phyloP scores from a whole-genome alignment of 345 rosid genomes.

The Eucalyptus erythrocorys region DNA sequence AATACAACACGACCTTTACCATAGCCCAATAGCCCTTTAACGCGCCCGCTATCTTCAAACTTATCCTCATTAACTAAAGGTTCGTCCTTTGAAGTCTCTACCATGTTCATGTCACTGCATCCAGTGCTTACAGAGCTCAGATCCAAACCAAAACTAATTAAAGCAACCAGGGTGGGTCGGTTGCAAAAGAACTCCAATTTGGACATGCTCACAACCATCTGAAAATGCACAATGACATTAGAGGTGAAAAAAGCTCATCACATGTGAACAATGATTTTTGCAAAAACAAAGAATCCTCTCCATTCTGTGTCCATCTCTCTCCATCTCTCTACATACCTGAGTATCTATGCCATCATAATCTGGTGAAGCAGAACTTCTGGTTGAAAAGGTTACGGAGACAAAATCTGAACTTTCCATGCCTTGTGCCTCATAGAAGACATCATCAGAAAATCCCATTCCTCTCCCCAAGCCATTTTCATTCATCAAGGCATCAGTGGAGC shows the following conservation, averaged over 20 bases:
- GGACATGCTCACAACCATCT: conserved; percentile 98
- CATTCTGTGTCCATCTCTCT: neutral
- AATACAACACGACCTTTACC: conserved; percentile 95
- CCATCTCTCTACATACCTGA: conserved; percentile 40
- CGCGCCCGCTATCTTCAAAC: conserved; percentile 53
- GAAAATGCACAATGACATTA: conserved; percentile 24
- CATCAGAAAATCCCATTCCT: conserved; percentile 45
- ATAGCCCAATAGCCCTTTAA: conserved; percentile 87
- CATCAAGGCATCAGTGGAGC: conserved; percentile 33
- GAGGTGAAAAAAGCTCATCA: conserved; percentile 5
- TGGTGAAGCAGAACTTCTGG: conserved; percentile 61
- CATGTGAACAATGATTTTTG: neutral
- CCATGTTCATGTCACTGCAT: conserved; percentile 13
- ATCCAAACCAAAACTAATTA: conserved; percentile 89
- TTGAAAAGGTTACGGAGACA: conserved; percentile 74
- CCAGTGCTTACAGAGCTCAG: conserved; percentile 29
- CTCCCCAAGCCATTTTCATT: conserved; percentile 33
- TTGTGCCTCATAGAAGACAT: conserved; percentile 81
- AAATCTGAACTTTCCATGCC: conserved; percentile 67
- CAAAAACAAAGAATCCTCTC: neutral
- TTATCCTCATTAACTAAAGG: conserved; percentile 42
- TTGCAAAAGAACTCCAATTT: conserved; percentile 89
- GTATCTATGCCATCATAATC: conserved; percentile 89
- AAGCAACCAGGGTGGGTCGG: conserved; percentile 92
- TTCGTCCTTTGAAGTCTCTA: conserved; percentile 26